Base-by-base conservation (phyloP, 2,329 filamentous ascomycete genomes). In the Colletotrichum camelliae region DNA sequence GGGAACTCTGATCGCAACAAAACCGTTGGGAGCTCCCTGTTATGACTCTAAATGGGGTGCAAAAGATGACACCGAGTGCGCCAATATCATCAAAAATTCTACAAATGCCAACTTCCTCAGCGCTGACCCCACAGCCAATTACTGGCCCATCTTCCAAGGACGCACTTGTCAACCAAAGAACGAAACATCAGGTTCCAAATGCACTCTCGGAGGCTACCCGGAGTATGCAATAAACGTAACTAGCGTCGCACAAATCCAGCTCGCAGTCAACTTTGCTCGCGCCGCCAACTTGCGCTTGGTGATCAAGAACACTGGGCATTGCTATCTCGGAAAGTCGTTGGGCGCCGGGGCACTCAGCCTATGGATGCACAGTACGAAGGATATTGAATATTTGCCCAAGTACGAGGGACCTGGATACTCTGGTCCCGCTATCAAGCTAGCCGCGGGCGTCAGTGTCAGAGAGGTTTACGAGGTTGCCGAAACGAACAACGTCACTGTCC, bases 251-350 rank as follows among this genome's bases (percentile, higher is more conserved):
- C 79, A 86, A 65, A 77, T 86, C 35, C 81, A 83, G 71, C 52
- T 78, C 8, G 82, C 79, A 0, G 77, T 90, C 5, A 82, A 86
- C 31, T 90, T 89, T 80, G 72, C 72, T 21, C 82, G 84, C 1
- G 81, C 84, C 35, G 79, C 86, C 52, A 84, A 88, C 29, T 76
- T 89, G 24, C 83, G 87, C 7, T 80, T 88, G 16, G 78, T 83
- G 9, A 79, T 88, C 61, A 87, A 86, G 70, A 83, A 82, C 48
- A 85, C 83, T 4, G 83, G 87, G 37, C 85, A 88, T 4, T 48
- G 43, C 0, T 48, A 48, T 48, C n/a, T 48, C 12, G 43, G 43
- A 21, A 48, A 48, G n/a, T 48, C 43, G n/a, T 21, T 48, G 5
- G 43, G 43, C 0, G 43, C 43, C 1, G 43, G 43, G 3, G n/a